Base-by-base conservation (phyloP, 2,329 filamentous ascomycete species). In the Ambrosiella cleistominuta region DNA sequence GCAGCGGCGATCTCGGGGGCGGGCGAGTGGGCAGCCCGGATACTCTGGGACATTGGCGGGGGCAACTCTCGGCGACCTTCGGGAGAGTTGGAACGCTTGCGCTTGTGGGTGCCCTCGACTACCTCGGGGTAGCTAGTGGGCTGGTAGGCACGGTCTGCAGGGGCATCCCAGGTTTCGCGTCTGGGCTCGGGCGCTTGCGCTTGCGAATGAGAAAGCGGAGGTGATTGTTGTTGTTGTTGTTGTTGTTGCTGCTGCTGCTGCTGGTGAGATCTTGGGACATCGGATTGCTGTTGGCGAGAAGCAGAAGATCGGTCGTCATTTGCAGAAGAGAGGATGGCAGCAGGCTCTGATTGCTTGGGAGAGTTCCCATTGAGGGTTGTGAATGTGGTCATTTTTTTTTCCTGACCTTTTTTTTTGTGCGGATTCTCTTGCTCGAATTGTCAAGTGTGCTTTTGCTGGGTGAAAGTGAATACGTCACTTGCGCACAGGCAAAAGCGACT, bases 41-140 rank as follows among this genome's bases (percentile, higher is more conserved):
- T 27, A 2, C 7, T 39, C 27, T 57, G 54, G 5, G 42, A 15
- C 17, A 70, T 68, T 7, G 63, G 59, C 6, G 63, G 52, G 17
- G 52, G 61, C 36, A 60, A 62, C 19, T 75, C 72, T 63, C 70
- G 69, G 63, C 70, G 70, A 57, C 70, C 66, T 58, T 82, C 82
- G 42, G 73, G 68, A 5, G 84, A 86, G 51, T 74, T 71, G 6
- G 86, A 88, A 61, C 86, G 79, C 69, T 88, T 91, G 65, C 81
- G 79, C 69, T 83, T 85, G 64, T 80, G 75, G 15, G 75, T 70
- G 13, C 65, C 66, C 40, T 82, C 77, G n/a, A 67, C 65, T 38
- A 58, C 56, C n/a, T 56, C 52, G 37, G 59, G 38, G 44, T 56
- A 58, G 44, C 15, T 61, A 19, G 49, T 57, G 11, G 59, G 45